A percentile compares a stretch with the other conserved stretches of the same genome.
These are phyloP conservation scores for Hymenoscyphus infarciens DNA, from an alignment of 2,329 filamentous ascomycete species.

Conservation along the genomic window DNA sequence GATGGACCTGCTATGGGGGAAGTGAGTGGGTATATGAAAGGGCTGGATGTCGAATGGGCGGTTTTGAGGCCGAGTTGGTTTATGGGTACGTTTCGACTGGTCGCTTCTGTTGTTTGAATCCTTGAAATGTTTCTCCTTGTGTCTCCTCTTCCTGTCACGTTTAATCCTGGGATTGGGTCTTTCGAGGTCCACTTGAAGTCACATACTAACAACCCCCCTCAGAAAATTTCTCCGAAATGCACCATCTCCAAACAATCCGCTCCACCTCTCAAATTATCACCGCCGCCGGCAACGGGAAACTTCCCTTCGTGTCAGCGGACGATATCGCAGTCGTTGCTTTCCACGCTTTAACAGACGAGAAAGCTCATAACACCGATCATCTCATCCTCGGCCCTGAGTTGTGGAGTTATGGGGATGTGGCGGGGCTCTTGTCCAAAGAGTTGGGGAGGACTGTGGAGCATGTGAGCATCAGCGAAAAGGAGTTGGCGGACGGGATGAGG, in stretches of 20 bases:
- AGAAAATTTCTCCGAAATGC: conserved; percentile 45
- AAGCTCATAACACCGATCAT: conserved; percentile 42
- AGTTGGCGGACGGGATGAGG: conserved; percentile 16
- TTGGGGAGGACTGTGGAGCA: conserved; percentile 22
- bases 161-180: too few species aligned
- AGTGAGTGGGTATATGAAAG: conserved; percentile 39
- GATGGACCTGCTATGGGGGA: conserved; percentile 37
- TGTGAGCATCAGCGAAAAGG: conserved; percentile 19
- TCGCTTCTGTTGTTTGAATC: neutral
- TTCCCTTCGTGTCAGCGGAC: conserved; percentile 45
- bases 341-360: conserved; percentile 38
- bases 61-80: conserved; percentile 48
- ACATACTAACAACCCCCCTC: neutral
- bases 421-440: conserved; percentile 17
- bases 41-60: conserved; percentile 41
- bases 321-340: conserved; percentile 47
- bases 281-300: conserved; percentile 41
- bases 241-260: conserved; percentile 35
- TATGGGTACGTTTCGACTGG: conserved; percentile 37
- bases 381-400: conserved; percentile 35
- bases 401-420: conserved; percentile 35
- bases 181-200: too few species aligned
- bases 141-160: neutral
- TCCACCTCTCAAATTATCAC: conserved; percentile 42
- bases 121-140: neutral